Conservation (phyloP, 2,329 filamentous ascomycete genomes). For the Triangularia setosa region DNA sequence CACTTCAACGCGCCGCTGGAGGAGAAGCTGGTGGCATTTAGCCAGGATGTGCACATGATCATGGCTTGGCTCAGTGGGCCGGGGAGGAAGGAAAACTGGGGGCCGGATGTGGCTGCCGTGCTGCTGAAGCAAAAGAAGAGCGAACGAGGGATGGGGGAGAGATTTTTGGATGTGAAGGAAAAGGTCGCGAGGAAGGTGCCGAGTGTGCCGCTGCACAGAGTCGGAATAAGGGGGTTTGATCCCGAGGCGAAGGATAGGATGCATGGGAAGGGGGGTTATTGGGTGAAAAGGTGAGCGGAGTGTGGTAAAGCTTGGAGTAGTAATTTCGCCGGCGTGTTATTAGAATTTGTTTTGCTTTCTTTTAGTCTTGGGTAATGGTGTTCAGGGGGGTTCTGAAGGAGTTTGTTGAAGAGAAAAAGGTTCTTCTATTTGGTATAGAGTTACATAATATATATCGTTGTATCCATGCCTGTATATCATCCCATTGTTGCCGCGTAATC, state of each 20-base stretch:
- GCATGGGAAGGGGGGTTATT: slow-evolving; percentile 23
- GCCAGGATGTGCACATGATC: slow-evolving; percentile 40
- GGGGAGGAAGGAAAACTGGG: slow-evolving; percentile 37
- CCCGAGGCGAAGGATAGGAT: slow-evolving; percentile 21
- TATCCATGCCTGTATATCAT: not conserved
- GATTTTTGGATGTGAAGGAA: slow-evolving; percentile 6
- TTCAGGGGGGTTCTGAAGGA: not conserved
- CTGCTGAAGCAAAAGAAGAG: slow-evolving; percentile 36
- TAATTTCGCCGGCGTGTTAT: too few relatives aligned
- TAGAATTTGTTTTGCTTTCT: not conserved
- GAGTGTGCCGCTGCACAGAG: slow-evolving; percentile 16
- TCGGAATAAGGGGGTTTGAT: slow-evolving; percentile 19
- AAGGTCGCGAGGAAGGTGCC: slow-evolving; percentile 11
- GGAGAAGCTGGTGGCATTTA: slow-evolving; percentile 31
- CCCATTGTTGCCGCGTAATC: too few relatives aligned
- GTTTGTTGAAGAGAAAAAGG: too few relatives aligned
- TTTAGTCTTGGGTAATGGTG: not conserved
- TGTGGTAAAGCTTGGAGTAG: too few relatives aligned
- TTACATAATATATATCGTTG: not conserved
- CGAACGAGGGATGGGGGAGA: slow-evolving; percentile 11
- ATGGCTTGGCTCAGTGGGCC: slow-evolving; percentile 45
- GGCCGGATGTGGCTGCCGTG: slow-evolving; percentile 35
- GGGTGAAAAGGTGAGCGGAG: slow-evolving; percentile 17
- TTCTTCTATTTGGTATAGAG: not conserved
- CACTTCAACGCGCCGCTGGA: slow-evolving; percentile 19